Evolutionary conservation across 73 alveolate genomes (phyloP).

Genomic region (Effrenium voratum): DNA sequence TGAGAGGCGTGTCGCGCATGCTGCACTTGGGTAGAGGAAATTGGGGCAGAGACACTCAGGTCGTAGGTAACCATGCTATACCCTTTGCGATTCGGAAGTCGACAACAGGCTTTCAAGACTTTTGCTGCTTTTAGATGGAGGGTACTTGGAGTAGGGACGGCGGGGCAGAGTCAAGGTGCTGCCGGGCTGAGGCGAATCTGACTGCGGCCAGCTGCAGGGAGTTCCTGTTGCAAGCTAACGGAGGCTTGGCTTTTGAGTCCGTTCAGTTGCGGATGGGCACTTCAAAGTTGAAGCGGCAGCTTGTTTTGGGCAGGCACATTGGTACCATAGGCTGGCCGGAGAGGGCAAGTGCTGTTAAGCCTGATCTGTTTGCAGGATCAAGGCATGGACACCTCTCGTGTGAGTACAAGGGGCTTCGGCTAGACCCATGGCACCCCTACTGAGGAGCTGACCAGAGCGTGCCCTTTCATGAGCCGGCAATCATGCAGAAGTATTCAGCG

Average conservation of each 20-base stretch:
- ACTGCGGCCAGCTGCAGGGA: slow-evolving; percentile 77
- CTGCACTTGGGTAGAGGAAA: too few species aligned
- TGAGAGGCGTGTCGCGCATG: too few species aligned
- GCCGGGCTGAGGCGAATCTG: slow-evolving; percentile 29
- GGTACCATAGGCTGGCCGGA: too few species aligned
- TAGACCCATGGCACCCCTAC: too few species aligned
- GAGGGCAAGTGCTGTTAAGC: too few species aligned
- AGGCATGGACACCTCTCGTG: too few species aligned
- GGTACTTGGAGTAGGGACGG: background rate
- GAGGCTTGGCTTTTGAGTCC: background rate
- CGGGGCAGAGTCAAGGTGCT: background rate
- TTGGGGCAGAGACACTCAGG: too few species aligned
- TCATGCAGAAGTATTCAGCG: slow-evolving; percentile 88
- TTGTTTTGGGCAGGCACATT: too few species aligned
- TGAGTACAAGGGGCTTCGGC: too few species aligned
- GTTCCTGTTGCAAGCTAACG: slow-evolving; percentile 67
- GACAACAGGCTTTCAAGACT: background rate
- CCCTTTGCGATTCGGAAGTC: background rate
- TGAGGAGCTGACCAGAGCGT: slow-evolving; percentile 89
- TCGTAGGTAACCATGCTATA: background rate
- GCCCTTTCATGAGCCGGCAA: slow-evolving; percentile 89
- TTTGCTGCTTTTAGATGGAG: background rate
- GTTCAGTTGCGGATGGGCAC: background rate
- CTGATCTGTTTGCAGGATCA: too few species aligned
- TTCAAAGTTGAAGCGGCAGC: background rate